Evolutionary conservation across 192 early-diverging fungal species (phyloP).

Genomic region (Linnemannia schmuckeri): DNA sequence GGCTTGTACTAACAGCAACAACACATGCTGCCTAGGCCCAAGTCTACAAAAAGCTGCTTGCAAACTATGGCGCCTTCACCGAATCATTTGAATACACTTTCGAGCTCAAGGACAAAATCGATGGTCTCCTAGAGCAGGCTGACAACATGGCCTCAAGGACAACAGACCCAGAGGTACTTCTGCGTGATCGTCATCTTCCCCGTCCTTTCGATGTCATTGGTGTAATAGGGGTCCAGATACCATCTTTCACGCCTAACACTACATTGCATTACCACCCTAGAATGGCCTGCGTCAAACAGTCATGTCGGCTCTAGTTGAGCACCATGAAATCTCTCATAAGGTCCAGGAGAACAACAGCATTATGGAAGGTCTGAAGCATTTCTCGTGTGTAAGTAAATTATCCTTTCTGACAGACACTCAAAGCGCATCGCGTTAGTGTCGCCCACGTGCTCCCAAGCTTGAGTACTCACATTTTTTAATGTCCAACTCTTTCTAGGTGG

Average conservation of each 20-base stretch:
- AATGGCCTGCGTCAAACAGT: conserved; percentile 37
- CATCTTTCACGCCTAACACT: not conserved
- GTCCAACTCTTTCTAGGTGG: conserved; percentile 16
- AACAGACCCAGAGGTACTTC: conserved; percentile 32
- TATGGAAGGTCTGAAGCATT: conserved; percentile 37
- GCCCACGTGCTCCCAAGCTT: not conserved
- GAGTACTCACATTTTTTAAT: not conserved
- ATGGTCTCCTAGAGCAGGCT: conserved; percentile 24
- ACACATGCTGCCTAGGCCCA: conserved; percentile 20
- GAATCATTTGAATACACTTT: conserved; percentile 43
- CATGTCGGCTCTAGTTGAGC: conserved; percentile 41
- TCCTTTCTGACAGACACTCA: not conserved
- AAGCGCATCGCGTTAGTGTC: not conserved
- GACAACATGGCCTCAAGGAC: conserved; percentile 22
- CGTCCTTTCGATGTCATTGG: not conserved
- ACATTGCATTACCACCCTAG: not conserved
- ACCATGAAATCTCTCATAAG: conserved; percentile 46
- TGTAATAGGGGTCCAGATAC: too few relatives aligned
- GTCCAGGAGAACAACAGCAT: conserved; percentile 43
- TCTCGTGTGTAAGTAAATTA: conserved; percentile 24
- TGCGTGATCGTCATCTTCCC: too few relatives aligned
- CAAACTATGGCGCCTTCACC: conserved; percentile 45
- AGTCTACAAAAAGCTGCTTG: conserved; percentile 54
- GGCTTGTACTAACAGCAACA: not conserved
- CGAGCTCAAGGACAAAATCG: conserved; percentile 47